Evolutionary conservation across 768 basidiomycete genomes (phyloP), one percentile per base, ranked within the genome.

Genomic region (Wakefieldia striispora): DNA sequence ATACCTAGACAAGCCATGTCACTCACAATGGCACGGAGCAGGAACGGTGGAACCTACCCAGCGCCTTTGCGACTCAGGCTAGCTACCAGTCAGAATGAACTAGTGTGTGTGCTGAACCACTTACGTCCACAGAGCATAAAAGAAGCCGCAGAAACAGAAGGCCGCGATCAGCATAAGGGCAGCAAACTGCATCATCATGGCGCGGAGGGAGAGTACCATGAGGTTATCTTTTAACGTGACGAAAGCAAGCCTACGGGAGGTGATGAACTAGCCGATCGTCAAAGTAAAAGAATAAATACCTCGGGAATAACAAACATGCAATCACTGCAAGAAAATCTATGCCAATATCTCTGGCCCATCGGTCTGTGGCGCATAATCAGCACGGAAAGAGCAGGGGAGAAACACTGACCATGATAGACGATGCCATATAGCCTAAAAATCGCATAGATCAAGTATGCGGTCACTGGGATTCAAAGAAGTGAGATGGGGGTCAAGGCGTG

Each of bases 71-170:
- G 78, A 59, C 81, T 80, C 55, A 90, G 62, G 12, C 88, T 91
- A 55, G 23, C 16, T 4, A 16, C 31, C 21, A 17, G 43, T 67
- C 21, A 65, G 42, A 13, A 4, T 10, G 2, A 33, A 40, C 47
- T 19, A n/a, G n/a, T 40, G 16, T 31, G 26, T 23, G 27, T 45
- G 36, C 14, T 35, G 31, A 43, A 36, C 6, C 2, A 82, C 92
- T 64, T 70, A 93, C 82, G 92, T 97, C 87, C 87, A 97, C 10
- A 97, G 73, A 0, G 91, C 92, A 69, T 97, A 97, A 39, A 93
- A 67, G 67, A 97, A 97, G 3, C 94, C 94, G 29, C 84, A 82
- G 64, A 97, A 97, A 62, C 92, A 95, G 63, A 93, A 95, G 1
- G 80, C 83, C 5, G 92, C 91, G 16, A 93, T 87, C 26, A 84